phyloP scores from a whole-genome alignment of 805 yeast genomes.

The Saccharomyces paradoxus region DNA sequence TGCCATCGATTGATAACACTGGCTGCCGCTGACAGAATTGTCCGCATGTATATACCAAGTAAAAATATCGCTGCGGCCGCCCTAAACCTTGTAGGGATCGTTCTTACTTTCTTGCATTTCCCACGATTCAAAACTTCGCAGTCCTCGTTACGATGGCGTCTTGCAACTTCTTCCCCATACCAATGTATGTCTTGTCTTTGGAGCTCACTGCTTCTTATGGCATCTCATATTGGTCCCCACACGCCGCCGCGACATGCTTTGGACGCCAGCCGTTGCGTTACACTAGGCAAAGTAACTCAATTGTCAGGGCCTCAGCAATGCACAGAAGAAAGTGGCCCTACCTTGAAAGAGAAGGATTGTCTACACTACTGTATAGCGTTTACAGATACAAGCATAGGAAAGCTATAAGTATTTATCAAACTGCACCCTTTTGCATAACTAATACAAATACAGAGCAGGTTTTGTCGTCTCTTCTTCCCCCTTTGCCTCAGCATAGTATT shows the following conservation, averaged over 20 bases:
- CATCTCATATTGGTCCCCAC: neutral
- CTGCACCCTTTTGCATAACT: neutral
- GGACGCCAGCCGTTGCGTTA: neutral
- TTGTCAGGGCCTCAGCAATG: neutral
- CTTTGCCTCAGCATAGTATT: conserved; percentile 4
- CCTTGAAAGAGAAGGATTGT: neutral
- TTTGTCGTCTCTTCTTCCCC: neutral
- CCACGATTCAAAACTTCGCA: neutral
- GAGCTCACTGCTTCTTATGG: neutral
- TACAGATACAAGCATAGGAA: neutral
- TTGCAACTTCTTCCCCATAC: neutral
- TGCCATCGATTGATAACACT: neutral
- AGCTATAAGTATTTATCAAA: neutral
- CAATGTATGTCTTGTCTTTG: neutral
- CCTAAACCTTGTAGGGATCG: neutral
- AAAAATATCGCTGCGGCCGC: neutral
- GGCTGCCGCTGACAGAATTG: neutral
- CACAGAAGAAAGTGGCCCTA: neutral
- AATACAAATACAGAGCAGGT: neutral
- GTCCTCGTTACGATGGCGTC: neutral
- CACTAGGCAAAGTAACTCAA: neutral
- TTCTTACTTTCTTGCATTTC: neutral
- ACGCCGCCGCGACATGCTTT: neutral
- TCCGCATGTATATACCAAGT: neutral
- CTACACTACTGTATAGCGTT: neutral